Evolutionary conservation across 2,329 filamentous ascomycete genomes (phyloP).

Genomic region (Paecilomyces dactylethromorphus): DNA sequence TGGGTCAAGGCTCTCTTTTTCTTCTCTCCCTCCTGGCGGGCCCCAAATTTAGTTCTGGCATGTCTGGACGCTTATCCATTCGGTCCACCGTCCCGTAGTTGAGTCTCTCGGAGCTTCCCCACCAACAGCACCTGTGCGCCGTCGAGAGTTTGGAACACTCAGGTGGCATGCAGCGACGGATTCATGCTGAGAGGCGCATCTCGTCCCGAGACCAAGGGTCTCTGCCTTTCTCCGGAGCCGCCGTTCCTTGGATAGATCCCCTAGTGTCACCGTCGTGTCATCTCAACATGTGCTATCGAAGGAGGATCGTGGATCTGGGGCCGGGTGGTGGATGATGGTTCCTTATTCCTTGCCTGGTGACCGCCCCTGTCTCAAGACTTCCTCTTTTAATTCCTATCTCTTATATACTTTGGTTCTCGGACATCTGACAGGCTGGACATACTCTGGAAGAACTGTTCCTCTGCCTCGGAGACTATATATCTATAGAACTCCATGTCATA

Average conservation of each 20-base stretch:
- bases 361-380: constrained; percentile 3
- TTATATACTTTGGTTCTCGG: not conserved
- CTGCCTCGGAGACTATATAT: not conserved
- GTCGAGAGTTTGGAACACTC: not conserved
- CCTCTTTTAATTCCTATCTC: constrained; percentile 6
- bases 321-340: constrained; percentile 26
- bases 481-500: not conserved
- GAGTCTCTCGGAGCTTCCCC: not conserved
- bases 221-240: constrained; percentile 1
- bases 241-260: constrained; percentile 14
- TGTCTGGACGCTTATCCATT: not conserved
- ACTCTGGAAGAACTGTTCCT: not conserved
- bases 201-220: constrained; percentile 11
- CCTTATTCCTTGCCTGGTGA: constrained; percentile 15
- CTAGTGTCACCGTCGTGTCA: constrained; percentile 35
- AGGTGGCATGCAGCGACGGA: not conserved
- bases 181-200: not conserved
- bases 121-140: not conserved
- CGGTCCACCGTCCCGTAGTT: not conserved
- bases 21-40: not conserved
- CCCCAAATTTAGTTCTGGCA: constrained; percentile 1
- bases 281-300: constrained; percentile 24
- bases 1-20: not conserved
- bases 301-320: constrained; percentile 28
- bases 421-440: not conserved